Percentiles rank a stretch among this genome's conserved stretches.
These are phyloP conservation scores for Apodospora peruviana DNA, from an alignment of 495 filamentous ascomycete species.

Conservation along the genomic window DNA sequence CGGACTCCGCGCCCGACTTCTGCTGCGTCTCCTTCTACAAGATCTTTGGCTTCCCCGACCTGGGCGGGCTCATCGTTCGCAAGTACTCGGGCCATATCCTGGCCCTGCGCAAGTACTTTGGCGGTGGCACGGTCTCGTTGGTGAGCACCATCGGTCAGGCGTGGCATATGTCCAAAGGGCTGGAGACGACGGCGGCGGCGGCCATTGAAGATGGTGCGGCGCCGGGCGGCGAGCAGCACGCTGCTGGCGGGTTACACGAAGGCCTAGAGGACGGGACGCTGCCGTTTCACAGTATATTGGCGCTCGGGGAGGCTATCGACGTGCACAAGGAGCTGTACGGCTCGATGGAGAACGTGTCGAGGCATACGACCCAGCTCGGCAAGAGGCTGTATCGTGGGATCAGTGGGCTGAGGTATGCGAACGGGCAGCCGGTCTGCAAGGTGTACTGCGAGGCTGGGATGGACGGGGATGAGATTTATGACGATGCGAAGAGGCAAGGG, in stretches of 20 bases:
- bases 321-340: conserved; percentile 58
- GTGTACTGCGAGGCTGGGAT: conserved; percentile 54
- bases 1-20: conserved; percentile 63
- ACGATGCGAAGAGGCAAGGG: conserved; percentile 57
- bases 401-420: conserved; percentile 37
- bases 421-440: conserved; percentile 50
- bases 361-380: conserved; percentile 56
- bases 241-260: conserved; percentile 45
- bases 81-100: conserved; percentile 58
- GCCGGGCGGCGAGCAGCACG: not conserved
- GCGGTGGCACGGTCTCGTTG: conserved; percentile 72
- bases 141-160: conserved; percentile 50
- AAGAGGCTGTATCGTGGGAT: conserved; percentile 47
- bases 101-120: conserved; percentile 62
- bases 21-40: conserved; percentile 71
- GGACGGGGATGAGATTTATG: conserved; percentile 31
- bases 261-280: conserved; percentile 72
- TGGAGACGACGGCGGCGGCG: conserved; percentile 12
- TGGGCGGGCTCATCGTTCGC: conserved; percentile 66
- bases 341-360: conserved; percentile 55
- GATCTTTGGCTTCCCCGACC: conserved; percentile 75
- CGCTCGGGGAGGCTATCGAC: conserved; percentile 63
- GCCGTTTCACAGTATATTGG: conserved; percentile 73
- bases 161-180: conserved; percentile 61
- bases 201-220: conserved; percentile 6